Percentiles rank a stretch among this genome's conserved stretches.
Conservation (phyloP, 176 grass and related monocot genomes). For the Eragrostis curvula region DNA sequence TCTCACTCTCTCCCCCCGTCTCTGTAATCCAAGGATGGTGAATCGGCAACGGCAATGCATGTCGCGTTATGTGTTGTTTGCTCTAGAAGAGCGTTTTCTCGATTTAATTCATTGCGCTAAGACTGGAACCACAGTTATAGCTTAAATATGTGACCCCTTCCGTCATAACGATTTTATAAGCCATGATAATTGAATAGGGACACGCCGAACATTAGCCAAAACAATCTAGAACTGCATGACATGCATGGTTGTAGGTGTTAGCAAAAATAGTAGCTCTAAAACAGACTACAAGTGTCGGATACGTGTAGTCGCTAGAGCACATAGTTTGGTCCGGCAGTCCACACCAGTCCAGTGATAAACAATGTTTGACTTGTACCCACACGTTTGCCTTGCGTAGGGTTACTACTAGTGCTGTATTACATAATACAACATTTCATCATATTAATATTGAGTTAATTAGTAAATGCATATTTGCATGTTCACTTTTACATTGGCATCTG, state of each 20-base stretch:
- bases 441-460: neutral
- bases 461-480: neutral
- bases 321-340: neutral
- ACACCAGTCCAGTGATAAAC: neutral
- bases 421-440: neutral
- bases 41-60: conserved; percentile 14
- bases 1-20: neutral
- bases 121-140: neutral
- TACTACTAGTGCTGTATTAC: neutral
- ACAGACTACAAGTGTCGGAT: neutral
- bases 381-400: neutral
- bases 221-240: neutral
- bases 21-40: neutral
- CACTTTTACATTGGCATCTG: conserved; percentile 11
- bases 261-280: neutral
- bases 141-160: neutral
- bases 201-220: neutral
- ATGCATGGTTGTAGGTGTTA: neutral
- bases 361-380: neutral
- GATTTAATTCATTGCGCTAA: neutral
- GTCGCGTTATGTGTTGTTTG: neutral
- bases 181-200: neutral
- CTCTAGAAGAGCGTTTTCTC: neutral
- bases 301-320: neutral
- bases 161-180: neutral